phyloP scores from a whole-genome alignment of 306 rosid species.

The Ammopiptanthus mongolicus region DNA sequence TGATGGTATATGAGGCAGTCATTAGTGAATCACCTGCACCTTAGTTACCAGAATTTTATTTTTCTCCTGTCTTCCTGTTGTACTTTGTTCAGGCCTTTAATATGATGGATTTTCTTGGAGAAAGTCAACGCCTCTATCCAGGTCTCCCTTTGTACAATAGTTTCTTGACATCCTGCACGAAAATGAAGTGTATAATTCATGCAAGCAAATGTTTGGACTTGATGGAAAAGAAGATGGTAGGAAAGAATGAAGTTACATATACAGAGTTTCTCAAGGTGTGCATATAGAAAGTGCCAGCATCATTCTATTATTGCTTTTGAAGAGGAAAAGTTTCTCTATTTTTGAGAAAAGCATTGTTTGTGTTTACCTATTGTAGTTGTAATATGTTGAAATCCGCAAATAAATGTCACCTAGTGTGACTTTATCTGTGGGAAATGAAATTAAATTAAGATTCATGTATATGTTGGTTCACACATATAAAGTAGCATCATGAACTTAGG shows the following conservation, averaged over 20 bases:
- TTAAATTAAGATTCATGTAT: too few species aligned
- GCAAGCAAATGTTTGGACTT: slow-evolving; percentile 70
- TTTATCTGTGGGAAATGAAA: too few species aligned
- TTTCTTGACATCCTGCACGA: slow-evolving; percentile 51
- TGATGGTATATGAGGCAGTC: slow-evolving; percentile 8
- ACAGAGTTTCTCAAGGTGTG: slow-evolving; percentile 69
- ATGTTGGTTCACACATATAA: too few species aligned
- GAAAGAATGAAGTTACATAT: slow-evolving; percentile 75
- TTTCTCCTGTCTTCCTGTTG: slow-evolving; percentile 19
- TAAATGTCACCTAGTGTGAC: too few species aligned
- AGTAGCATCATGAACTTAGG: too few species aligned
- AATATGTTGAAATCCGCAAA: background rate
- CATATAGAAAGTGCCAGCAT: slow-evolving; percentile 10
- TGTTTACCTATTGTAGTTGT: slow-evolving; percentile 3
- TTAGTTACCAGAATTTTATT: slow-evolving; percentile 11
- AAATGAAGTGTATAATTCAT: slow-evolving; percentile 37
- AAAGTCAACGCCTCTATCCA: slow-evolving; percentile 40
- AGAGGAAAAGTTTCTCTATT: background rate
- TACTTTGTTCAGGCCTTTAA: slow-evolving; percentile 57
- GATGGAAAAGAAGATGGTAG: slow-evolving; percentile 67
- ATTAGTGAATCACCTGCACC: background rate
- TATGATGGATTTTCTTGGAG: slow-evolving; percentile 52
- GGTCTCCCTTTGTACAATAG: slow-evolving; percentile 45
- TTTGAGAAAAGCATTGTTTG: background rate
- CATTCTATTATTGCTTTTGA: slow-evolving; percentile 17